Base-by-base conservation (phyloP, 192 early-diverging fungal genomes). In the Linnemannia elongata region DNA sequence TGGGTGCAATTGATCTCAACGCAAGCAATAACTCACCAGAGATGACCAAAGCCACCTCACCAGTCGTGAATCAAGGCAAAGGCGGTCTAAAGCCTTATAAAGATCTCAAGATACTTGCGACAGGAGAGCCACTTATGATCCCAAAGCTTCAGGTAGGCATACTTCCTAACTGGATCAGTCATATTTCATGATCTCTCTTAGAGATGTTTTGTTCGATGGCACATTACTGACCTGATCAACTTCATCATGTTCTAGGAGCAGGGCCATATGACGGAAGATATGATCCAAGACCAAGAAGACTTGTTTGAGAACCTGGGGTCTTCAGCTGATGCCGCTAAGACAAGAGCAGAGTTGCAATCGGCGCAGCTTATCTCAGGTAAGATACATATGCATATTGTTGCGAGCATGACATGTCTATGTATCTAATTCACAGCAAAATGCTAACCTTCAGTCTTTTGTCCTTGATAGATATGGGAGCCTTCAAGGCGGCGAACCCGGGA, bases 401-500 rank as follows among this genome's bases (percentile, higher is more conserved):
- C 22, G 17, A 30, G 38, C 38, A 7, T 79, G 30, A 8, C n/a
- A 36, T 8, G 39, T 38, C 9, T 88, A 7, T 15, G 33, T 41
- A 15, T 6, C 38, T 39, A 39, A 39, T 3, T 39, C 6, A 6
- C 38, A 20, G 6, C 22, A 15, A 22, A 1, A 6, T 39, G 5
- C 30, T 27, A 36, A 76, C 18, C 54, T 15, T 9, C 47, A 0
- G 4, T 66, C 33, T 15, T 30, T 72, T 7, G 18, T 20, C 36
- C 3, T 68, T 66, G 66, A 13, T 52, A 75, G 97, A 98, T 87
- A 97, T 98, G 97, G 89, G 95, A 73, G 94, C 96, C 38, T 98
- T 98, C 89, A 98, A 98, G 82, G 97, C 97, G 10, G 97, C 97
- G 20, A 98, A 98, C 80, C 95, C 96, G 9, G 89, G 91, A 8